Base-by-base conservation (phyloP, 306 rosid genomes). In the Glycyrrhiza uralensis region DNA sequence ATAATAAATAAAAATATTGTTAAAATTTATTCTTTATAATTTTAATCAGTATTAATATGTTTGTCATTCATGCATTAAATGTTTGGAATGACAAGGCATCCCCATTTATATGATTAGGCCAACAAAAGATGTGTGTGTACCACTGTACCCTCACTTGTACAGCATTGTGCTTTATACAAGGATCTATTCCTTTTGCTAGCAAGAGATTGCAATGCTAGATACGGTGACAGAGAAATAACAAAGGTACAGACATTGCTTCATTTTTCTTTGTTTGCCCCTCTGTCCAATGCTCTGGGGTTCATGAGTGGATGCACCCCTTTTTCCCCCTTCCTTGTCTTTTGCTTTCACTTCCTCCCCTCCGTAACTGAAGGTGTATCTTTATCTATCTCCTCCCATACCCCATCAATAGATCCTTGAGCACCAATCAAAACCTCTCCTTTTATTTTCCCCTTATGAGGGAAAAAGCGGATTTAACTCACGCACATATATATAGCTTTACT, bases 371-470 rank as follows among this genome's bases (percentile, higher is more conserved):
- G 67, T 77, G 78, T n/a, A n/a, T 77, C 86, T 82, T 80, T 87
- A 72, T 72, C 82, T 75, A 61, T 81, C 80, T 56, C 83, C 84
- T 69, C 84, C 82, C 81, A 80, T 73, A 69, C 79, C 82, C 75
- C 74, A 66, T 79, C 68, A 81, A 76, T 71, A 49, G 61, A 59
- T 64, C 81, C 78, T 80, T 56, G 66, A 29, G 76, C 80, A 68
- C 93, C 85, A 85, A 85, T 88, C 72, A 85, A 79, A 71, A 11
- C 79, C 83, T 52, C 60, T 17, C 28, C 86, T 77, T 79, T 83
- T 76, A 36, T 45, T 76, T 58, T 18, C 46, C 52, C 50, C 64
- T 46, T 62, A 63, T 33, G 17, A 61, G 64, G 72, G 73, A 72
- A n/a, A 69, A 66, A 59, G 74, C 41, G 23, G 77, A 79, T 80